phyloP scores from a whole-genome alignment of 2,329 filamentous ascomycete species.

The Hypoxylon rubiginosum region DNA sequence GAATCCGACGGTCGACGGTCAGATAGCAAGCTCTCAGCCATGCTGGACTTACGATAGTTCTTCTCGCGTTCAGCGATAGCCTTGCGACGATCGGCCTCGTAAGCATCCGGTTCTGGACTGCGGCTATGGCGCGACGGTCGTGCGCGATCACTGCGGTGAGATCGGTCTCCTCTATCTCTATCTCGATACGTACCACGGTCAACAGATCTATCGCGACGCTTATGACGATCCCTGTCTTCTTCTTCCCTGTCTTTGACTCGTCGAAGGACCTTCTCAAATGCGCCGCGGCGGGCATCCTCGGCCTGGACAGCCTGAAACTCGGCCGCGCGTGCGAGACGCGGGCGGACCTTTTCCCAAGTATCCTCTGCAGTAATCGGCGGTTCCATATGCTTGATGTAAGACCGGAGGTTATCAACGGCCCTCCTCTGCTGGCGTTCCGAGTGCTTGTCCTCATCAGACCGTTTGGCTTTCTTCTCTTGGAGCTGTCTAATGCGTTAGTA shows the following conservation, averaged over 20 bases:
- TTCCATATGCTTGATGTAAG: slow-evolving; percentile 88
- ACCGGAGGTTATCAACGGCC: slow-evolving; percentile 85
- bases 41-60: slow-evolving; percentile 85
- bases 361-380: slow-evolving; percentile 83
- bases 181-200: slow-evolving; percentile 70
- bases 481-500: slow-evolving; percentile 64
- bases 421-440: slow-evolving; percentile 88
- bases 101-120: slow-evolving; percentile 91
- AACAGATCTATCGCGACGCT: slow-evolving; percentile 69
- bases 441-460: slow-evolving; percentile 81
- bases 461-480: slow-evolving; percentile 86
- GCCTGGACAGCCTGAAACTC: slow-evolving; percentile 87
- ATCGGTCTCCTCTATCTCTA: slow-evolving; percentile 71
- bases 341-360: slow-evolving; percentile 88
- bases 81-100: slow-evolving; percentile 94
- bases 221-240: slow-evolving; percentile 77
- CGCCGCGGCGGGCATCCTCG: slow-evolving; percentile 84
- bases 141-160: slow-evolving; percentile 68
- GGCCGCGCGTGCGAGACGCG: slow-evolving; percentile 81
- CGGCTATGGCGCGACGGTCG: slow-evolving; percentile 77
- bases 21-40: slow-evolving; percentile 73
- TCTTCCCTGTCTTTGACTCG: slow-evolving; percentile 93
- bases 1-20: slow-evolving; percentile 65
- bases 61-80: slow-evolving; percentile 94
- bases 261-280: slow-evolving; percentile 92